Evolutionary conservation across 129 eudicot species (phyloP).

Genomic region (Glebionis coronaria): DNA sequence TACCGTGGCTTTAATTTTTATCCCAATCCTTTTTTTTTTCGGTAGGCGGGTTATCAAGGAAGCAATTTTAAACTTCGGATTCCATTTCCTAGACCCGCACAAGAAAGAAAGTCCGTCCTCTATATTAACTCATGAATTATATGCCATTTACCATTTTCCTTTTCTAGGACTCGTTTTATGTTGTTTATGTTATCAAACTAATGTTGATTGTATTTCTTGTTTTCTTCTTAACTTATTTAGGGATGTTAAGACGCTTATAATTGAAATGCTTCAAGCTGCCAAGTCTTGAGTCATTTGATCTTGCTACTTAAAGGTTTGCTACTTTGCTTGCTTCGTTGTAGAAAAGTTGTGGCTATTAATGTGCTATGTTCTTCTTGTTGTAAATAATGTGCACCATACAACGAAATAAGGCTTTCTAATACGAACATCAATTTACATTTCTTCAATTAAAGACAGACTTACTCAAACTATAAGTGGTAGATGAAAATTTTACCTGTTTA

Average conservation of each 20-base stretch:
- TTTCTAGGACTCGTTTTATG: not conserved
- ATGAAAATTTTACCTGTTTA: too few relatives aligned
- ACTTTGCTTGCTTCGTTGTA: not conserved
- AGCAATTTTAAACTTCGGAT: slow-evolving; percentile 75
- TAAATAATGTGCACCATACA: not conserved
- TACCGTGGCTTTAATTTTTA: not conserved
- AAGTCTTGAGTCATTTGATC: slow-evolving; percentile 35
- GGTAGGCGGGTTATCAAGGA: slow-evolving; percentile 76
- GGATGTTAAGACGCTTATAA: slow-evolving; percentile 81
- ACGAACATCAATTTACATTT: not conserved
- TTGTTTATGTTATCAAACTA: not conserved
- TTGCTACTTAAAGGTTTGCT: not conserved
- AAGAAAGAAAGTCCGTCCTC: slow-evolving; percentile 96
- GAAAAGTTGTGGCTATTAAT: not conserved
- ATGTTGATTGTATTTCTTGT: not conserved
- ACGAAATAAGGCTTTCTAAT: not conserved
- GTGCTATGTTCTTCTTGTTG: not conserved
- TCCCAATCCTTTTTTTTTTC: not conserved
- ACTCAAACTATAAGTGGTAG: too few relatives aligned
- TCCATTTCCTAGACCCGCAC: slow-evolving; percentile 82
- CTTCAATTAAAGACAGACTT: not conserved
- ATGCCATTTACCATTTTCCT: not conserved
- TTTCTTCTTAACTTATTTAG: slow-evolving; percentile 26
- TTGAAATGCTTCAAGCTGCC: slow-evolving; percentile 92
- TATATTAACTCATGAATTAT: not conserved